These are phyloP conservation scores for Cutaneotrichosporon sp. DNA, from an alignment of 1,284 basidiomycete genomes.

Conservation along the genomic window DNA sequence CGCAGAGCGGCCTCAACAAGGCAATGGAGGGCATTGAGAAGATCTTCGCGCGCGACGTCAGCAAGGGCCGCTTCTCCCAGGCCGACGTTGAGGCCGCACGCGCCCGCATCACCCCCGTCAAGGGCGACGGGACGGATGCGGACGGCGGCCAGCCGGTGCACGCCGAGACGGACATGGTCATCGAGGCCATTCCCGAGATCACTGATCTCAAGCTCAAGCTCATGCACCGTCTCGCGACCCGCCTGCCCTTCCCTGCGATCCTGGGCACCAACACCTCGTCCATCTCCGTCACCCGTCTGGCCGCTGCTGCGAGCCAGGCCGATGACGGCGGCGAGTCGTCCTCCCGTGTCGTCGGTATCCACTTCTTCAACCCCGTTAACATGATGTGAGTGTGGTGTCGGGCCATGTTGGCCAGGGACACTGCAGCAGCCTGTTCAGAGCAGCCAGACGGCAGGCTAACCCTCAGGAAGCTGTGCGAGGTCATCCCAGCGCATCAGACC, in stretches of 20 bases:
- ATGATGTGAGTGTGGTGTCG: constrained; percentile 58
- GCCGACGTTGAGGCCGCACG: constrained; percentile 68
- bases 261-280: constrained; percentile 91
- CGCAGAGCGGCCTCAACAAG: constrained; percentile 29
- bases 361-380: constrained; percentile 94
- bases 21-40: constrained; percentile 53
- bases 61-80: constrained; percentile 69
- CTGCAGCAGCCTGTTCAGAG: too few species aligned
- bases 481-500: constrained; percentile 91
- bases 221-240: constrained; percentile 65
- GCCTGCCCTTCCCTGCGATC: constrained; percentile 68
- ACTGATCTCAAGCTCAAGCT: constrained; percentile 72
- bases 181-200: constrained; percentile 92
- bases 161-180: constrained; percentile 76
- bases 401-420: too few species aligned
- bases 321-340: constrained; percentile 28
- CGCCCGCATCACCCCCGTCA: constrained; percentile 59
- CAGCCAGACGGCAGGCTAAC: too few species aligned
- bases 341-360: constrained; percentile 55
- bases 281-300: constrained; percentile 91
- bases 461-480: constrained; percentile 76
- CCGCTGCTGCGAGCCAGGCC: constrained; percentile 62
- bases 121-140: constrained; percentile 32
- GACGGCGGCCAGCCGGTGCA: constrained; percentile 50
- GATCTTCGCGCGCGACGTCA: constrained; percentile 80